Evolutionary conservation across 208 protist species (phyloP).

Genomic region (Porcisia deanei): DNA sequence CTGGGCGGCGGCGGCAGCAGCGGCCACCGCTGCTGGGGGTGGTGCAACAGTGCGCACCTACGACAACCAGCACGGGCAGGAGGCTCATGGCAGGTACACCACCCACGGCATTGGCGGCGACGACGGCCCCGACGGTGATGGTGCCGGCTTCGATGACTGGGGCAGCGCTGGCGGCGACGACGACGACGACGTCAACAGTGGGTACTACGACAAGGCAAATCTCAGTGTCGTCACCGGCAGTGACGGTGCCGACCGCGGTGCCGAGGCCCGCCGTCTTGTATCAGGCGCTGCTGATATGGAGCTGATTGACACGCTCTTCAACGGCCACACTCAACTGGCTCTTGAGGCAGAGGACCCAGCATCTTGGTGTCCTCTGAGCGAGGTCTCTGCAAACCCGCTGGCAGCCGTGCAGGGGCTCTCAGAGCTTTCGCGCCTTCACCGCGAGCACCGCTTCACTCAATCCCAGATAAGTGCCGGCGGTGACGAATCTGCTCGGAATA

Average conservation of each 20-base stretch:
- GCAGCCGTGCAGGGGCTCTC: conserved; percentile 32
- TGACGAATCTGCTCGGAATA: neutral
- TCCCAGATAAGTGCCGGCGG: conserved; percentile 14
- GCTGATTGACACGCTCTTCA: conserved; percentile 58
- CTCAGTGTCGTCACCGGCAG: conserved; percentile 14
- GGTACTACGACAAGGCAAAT: neutral
- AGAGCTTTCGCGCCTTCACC: conserved; percentile 60
- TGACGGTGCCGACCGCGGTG: conserved; percentile 20
- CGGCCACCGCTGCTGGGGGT: neutral
- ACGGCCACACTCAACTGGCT: conserved; percentile 49
- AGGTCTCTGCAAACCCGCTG: conserved; percentile 39
- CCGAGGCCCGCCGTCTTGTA: conserved; percentile 60
- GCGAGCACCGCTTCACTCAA: conserved; percentile 54
- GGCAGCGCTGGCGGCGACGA: neutral
- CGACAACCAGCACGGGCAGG: conserved; percentile 19
- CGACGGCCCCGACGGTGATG: conserved; percentile 26
- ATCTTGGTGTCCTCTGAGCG: conserved; percentile 70
- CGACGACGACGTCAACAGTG: neutral
- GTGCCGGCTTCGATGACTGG: conserved; percentile 2
- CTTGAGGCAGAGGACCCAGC: conserved; percentile 79
- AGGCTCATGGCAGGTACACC: conserved; percentile 9
- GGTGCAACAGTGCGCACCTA: neutral
- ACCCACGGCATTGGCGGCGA: conserved; percentile 12
- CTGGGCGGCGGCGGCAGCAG: neutral
- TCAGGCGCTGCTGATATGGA: conserved; percentile 66